Conservation (phyloP, 306 rosid genomes). For the Pterocarpus santalinus region DNA sequence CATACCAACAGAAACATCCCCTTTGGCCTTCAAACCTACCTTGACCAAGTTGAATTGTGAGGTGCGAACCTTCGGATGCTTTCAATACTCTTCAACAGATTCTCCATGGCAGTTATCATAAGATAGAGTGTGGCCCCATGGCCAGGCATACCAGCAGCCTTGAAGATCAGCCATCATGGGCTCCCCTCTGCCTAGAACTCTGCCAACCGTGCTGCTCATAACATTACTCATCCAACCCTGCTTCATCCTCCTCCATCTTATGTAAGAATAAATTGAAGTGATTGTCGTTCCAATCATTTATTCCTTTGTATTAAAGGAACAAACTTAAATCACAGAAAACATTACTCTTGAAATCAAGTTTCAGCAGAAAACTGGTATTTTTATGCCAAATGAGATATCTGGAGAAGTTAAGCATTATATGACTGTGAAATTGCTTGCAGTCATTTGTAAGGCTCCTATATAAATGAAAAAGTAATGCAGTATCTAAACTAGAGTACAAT, state of each 20-base stretch:
- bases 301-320: background rate
- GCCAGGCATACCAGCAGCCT: constrained; percentile 87
- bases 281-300: background rate
- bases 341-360: background rate
- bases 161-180: constrained; percentile 88
- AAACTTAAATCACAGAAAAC: background rate
- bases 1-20: constrained; percentile 89
- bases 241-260: background rate
- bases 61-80: constrained; percentile 78
- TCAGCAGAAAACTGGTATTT: background rate
- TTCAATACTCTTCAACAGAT: constrained; percentile 88
- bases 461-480: background rate
- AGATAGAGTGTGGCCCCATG: constrained; percentile 91
- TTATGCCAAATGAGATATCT: constrained; percentile 8
- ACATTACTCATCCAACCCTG: background rate
- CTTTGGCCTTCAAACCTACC: constrained; percentile 83
- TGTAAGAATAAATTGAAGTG: background rate
- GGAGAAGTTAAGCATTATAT: background rate
- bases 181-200: constrained; percentile 81
- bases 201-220: constrained; percentile 65
- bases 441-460: background rate
- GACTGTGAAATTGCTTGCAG: constrained; percentile 11
- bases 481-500: background rate
- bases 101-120: constrained; percentile 89
- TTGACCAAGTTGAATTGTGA: constrained; percentile 86